Conservation (phyloP, 1,139 yeast genomes). For the Candida sp. region DNA sequence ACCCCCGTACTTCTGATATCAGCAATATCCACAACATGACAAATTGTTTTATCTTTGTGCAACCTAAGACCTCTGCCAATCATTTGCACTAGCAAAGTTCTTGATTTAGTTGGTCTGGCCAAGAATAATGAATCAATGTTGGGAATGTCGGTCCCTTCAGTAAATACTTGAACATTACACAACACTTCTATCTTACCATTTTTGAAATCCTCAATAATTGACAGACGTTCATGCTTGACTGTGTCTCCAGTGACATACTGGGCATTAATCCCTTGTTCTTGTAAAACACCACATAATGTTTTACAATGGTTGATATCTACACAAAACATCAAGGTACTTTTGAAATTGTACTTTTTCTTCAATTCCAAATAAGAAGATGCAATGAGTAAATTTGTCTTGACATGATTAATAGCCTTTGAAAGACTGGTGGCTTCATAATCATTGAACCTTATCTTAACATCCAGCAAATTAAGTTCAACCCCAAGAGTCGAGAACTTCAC, state of each 20-base stretch:
- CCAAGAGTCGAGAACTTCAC: conserved; percentile 61
- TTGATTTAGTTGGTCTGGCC: conserved; percentile 79
- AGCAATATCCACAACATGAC: conserved; percentile 78
- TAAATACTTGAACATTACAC: conserved; percentile 85
- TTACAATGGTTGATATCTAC: conserved; percentile 69
- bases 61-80: conserved; percentile 84
- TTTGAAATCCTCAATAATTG: conserved; percentile 56
- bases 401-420: conserved; percentile 53
- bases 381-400: conserved; percentile 51
- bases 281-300: conserved; percentile 52
- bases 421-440: conserved; percentile 58
- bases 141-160: conserved; percentile 96
- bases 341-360: conserved; percentile 31
- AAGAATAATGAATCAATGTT: conserved; percentile 78
- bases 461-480: conserved; percentile 33
- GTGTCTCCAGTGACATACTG: conserved; percentile 74
- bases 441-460: conserved; percentile 29
- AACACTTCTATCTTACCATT: conserved; percentile 65
- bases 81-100: conserved; percentile 77
- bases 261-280: conserved; percentile 61
- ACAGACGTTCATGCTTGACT: conserved; percentile 45
- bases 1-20: conserved; percentile 59
- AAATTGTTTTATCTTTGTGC: conserved; percentile 56
- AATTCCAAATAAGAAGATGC: conserved; percentile 55
- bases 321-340: conserved; percentile 75